phyloP scores from a whole-genome alignment of 768 basidiomycete species.

The Asterophora lycoperdoides region DNA sequence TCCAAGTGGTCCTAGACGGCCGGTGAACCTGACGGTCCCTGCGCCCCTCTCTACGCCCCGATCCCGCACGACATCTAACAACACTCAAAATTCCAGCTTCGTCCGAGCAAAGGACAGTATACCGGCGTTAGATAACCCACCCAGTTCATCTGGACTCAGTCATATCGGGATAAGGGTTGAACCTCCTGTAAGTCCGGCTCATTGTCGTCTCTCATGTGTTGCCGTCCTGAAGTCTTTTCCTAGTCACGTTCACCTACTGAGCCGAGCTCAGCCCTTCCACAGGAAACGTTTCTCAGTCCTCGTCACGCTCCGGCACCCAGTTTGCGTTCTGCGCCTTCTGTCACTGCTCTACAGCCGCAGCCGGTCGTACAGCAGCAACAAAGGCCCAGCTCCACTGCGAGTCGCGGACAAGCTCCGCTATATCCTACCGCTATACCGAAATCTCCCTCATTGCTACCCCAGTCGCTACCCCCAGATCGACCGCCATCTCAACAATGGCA shows the following conservation, averaged over 20 bases:
- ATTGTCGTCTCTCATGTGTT: background rate
- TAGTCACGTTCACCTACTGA: constrained; percentile 21
- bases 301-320: constrained; percentile 1
- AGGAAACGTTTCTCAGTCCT: constrained; percentile 14
- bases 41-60: constrained; percentile 12
- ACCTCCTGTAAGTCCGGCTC: constrained; percentile 16
- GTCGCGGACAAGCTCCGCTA: background rate
- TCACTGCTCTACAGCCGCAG: background rate
- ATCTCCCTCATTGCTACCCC: background rate
- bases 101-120: background rate
- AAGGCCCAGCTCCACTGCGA: constrained; percentile 5
- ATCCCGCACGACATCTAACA: constrained; percentile 1
- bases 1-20: constrained; percentile 12
- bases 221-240: background rate
- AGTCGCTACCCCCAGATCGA: background rate
- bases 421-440: background rate
- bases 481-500: constrained; percentile 3
- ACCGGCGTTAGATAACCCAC: constrained; percentile 1
- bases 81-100: constrained; percentile 1
- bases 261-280: constrained; percentile 8
- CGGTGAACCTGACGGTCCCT: constrained; percentile 19
- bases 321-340: constrained; percentile 5
- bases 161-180: constrained; percentile 18
- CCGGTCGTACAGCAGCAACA: no score
- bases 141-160: constrained; percentile 6